Evolutionary conservation across 2,329 filamentous ascomycete species (phyloP), one percentile per base, ranked within the genome.

Genomic region (Alternaria dauci): DNA sequence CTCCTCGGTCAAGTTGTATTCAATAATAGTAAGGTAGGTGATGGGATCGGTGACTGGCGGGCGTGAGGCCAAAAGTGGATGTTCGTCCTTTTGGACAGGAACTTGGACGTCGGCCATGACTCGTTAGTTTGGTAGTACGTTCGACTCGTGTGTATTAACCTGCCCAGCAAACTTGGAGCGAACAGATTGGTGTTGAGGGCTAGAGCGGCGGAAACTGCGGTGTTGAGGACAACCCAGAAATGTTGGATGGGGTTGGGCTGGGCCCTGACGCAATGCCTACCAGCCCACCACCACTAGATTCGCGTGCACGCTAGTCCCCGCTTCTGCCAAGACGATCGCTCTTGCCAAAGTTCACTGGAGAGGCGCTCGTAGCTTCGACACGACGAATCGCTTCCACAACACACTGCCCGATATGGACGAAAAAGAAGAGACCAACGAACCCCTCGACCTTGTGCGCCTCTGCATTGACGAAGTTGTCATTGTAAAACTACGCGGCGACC

Each of bases 381-480:
- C 53, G 52, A 58, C 52, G 66, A 61, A 42, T 34, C 54, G 50
- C 53, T 25, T 30, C 32, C 46, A 28, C 41, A 18, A 39, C 56
- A 52, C 14, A 30, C 51, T 48, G 54, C 68, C 67, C 67, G 81
- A 67, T 62, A 97, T 97, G 94, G 91, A 94, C 71, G 94, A 97
- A 80, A 86, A 85, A 66, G 92, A 91, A 76, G 91, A 93, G 76
- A 84, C 87, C 78, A 84, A 94, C 54, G 94, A 99, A 83, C 94
- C 96, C 56, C 90, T 99, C 75, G 95, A 98, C 80, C 89, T 99
- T 42, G 95, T 99, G 70, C 92, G 94, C 71, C 88, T 99, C 58
- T 92, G 94, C 70, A 87, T 99, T 48, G 94, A 98, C 79, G 95
- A 99, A 81, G 88, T 95, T 46, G 95, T 99, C 52, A 96, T 97